Base-by-base conservation (phyloP, 805 yeast species). In the Barnettozyma botsteinii region DNA sequence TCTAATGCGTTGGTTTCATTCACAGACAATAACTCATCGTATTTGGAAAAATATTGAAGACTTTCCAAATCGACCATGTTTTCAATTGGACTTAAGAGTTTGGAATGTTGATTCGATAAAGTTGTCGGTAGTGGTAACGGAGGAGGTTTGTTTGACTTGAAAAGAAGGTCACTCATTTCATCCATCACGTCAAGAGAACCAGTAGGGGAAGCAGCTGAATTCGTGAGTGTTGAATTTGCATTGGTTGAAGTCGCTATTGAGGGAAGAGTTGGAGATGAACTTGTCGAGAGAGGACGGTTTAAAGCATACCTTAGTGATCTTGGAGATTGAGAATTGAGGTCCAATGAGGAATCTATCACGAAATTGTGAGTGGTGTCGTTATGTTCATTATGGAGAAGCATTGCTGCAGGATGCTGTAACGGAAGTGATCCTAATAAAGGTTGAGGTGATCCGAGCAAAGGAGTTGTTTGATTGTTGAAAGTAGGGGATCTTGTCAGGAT, bases 1-100 rank as follows among this genome's bases (percentile, higher is more conserved):
- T 56, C 60, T 18, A 56, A 30, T 0, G 59, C 60, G 20, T 44
- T 51, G 3, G 54, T 38, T 33, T 56, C 60, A 43, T 55, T 51
- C 4, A 41, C 53, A 2, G 59, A 52, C 9, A 56, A 38, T 8
- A 56, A 41, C 21, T 51, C 55, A 15, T 51, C 48, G 31, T 44
- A 38, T 26, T 49, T 43, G 1, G 51, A 44, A 33, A 48, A 46
- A 24, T 47, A 44, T 11, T 43, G 42, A 3, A 47, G 32, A 5
- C 45, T 35, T 12, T 51, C 58, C 10, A 51, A 33, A 19, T 47
- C 49, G 17, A 40, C 31, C 15, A 42, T 14, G 9, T 18, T 32
- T 7, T 28, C 37, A 18, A 37, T 22, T 26, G 38, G 36, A 21
- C 21, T 23, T 17, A 31, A 19, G 2, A 34, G 11, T 33, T 34